Percentiles rank a stretch among this genome's conserved stretches.
These are phyloP conservation scores for Cystofilobasidium bisporidii DNA, from an alignment of 768 basidiomycete genomes.

Conservation along the genomic window DNA sequence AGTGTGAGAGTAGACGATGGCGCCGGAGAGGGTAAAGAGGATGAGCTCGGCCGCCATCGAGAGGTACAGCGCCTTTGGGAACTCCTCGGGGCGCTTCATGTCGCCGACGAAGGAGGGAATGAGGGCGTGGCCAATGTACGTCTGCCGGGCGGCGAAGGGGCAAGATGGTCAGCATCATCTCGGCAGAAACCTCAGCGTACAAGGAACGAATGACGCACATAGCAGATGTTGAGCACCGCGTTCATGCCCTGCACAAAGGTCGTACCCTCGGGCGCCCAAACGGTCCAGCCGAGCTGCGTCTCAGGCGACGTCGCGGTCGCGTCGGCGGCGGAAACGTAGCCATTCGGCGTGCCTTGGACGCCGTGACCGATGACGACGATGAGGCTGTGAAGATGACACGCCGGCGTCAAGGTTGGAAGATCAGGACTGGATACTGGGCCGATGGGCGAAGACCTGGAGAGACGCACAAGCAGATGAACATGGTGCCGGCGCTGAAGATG, in stretches of 20 bases:
- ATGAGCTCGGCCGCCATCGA: constrained; percentile 32
- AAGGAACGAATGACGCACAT: neutral
- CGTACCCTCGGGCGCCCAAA: constrained; percentile 33
- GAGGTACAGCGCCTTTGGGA: constrained; percentile 33
- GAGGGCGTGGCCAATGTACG: constrained; percentile 30
- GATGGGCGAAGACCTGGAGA: too few relatives aligned
- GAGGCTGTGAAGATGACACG: too few relatives aligned
- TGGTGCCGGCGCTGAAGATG: constrained; percentile 21
- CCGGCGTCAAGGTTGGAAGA: too few relatives aligned
- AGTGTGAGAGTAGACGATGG: constrained; percentile 31
- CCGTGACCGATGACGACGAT: constrained; percentile 33
- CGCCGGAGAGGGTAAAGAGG: constrained; percentile 32
- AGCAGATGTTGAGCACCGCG: constrained; percentile 15
- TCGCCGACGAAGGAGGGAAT: constrained; percentile 34
- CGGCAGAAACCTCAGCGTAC: neutral
- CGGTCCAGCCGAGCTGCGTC: constrained; percentile 28
- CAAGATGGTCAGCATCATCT: neutral
- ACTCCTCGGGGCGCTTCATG: constrained; percentile 29
- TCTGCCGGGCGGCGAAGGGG: neutral
- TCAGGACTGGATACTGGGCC: too few relatives aligned
- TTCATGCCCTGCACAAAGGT: constrained; percentile 30
- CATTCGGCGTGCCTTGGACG: constrained; percentile 32
- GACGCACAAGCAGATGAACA: constrained; percentile 31
- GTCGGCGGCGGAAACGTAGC: constrained; percentile 21
- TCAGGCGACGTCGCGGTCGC: constrained; percentile 18